Conservation (phyloP, 2,329 filamentous ascomycete genomes). For the Aureobasidium vineae region DNA sequence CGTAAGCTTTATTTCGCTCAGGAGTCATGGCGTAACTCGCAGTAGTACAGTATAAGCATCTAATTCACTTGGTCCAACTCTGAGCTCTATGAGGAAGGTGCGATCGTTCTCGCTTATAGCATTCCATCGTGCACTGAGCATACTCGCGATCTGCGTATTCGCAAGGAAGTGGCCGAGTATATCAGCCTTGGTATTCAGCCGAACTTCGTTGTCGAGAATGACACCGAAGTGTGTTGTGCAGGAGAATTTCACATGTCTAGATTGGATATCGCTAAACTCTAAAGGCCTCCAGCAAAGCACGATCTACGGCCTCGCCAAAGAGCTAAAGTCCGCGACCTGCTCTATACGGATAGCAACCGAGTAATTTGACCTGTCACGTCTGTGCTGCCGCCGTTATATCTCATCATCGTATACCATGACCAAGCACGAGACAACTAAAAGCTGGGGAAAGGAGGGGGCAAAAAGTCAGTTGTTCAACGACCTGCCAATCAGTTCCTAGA, state of each 20-base stretch:
- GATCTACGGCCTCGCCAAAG: neutral
- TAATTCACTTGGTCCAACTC: neutral
- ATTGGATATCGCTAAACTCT: neutral
- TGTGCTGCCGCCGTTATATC: neutral
- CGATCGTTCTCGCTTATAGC: conserved; percentile 1
- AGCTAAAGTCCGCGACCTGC: conserved; percentile 2
- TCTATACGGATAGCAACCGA: neutral
- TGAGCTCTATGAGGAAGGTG: conserved; percentile 18
- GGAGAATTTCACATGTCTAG: neutral
- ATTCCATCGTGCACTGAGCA: neutral
- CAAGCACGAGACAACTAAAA: neutral
- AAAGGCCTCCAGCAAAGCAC: neutral
- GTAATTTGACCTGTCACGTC: neutral
- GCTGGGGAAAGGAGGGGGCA: conserved; percentile 7
- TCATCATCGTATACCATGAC: neutral
- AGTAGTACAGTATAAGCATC: conserved; percentile 9
- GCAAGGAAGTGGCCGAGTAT: neutral
- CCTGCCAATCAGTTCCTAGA: neutral
- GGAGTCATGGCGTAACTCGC: neutral
- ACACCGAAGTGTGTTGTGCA: neutral
- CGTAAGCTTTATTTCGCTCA: neutral
- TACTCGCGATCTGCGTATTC: neutral
- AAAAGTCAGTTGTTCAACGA: neutral
- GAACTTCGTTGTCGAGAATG: neutral
- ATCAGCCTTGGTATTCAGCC: conserved; percentile 21